Base-by-base conservation (phyloP, 2,329 filamentous ascomycete genomes). In the Aspergillus nomiae region DNA sequence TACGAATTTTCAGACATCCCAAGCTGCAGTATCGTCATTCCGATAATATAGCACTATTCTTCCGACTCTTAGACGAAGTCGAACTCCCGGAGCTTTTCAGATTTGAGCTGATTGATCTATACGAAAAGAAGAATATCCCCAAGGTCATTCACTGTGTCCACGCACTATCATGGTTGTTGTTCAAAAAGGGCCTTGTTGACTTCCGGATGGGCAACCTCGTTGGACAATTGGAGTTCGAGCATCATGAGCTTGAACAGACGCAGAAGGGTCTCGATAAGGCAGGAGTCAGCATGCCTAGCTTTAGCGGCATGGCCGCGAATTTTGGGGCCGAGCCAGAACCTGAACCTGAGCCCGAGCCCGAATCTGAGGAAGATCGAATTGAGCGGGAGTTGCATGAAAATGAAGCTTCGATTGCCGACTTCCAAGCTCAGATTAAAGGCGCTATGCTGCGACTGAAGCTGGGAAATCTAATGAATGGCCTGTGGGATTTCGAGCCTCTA, bases 131-230 rank as follows among this genome's bases (percentile, higher is more conserved):
- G 81, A 99, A 99, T 72, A 96, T 98, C 1, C 95, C 95, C 4
- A 99, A 98, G 78, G 96, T 98, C 75, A 99, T 99, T 65, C 96
- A 99, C 81, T 99, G 95, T 75, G 95, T 99, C 58, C 95, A 99
- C 73, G 95, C 95, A 0, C 83, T 99, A 21, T 98, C 94, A 76
- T 99, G 94, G 93, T 85, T 99, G n/a, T 84, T 99, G 12, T 97
- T 92, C 78, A 90, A 95, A 56, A 95, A 97, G 76, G 94, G 95
- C 1, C 92, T 98, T 66, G 91, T 98, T 45, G 90, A 94, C 73
- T 98, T 99, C 77, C 89, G 94, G 10, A 99, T 99, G 73, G 95
- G 94, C 19, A 99, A 99, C 72, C 84, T 99, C 50, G 92, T 99
- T 61, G 95, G 95, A 38, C 94, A 99, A 75, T 86, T 99, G 5